These are phyloP conservation scores for Solanum sejunctum DNA, from an alignment of 257 asterid species.

Conservation along the genomic window DNA sequence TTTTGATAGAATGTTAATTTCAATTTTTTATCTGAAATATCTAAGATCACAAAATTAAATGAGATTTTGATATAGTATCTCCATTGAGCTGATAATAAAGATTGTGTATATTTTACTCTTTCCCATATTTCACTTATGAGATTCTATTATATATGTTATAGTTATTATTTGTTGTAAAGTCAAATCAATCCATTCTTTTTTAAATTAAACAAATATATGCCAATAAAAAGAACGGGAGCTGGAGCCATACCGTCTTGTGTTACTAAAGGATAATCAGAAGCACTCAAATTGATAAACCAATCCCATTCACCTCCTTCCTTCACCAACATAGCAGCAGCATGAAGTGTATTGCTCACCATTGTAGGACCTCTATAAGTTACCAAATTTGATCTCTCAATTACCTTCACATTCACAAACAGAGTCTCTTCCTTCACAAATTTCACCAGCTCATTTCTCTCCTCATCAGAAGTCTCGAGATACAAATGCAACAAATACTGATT, in stretches of 20 bases:
- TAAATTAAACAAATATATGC: too few species aligned
- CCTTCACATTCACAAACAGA: slow-evolving; percentile 46
- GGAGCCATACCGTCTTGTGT: slow-evolving; percentile 54
- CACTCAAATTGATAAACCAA: slow-evolving; percentile 76
- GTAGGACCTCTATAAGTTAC: slow-evolving; percentile 70
- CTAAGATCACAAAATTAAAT: too few species aligned
- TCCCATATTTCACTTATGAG: too few species aligned
- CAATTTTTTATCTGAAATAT: too few species aligned
- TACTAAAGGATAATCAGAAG: slow-evolving; percentile 69
- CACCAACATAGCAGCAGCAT: slow-evolving; percentile 54
- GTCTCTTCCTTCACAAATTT: slow-evolving; percentile 30
- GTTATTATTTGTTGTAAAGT: too few species aligned
- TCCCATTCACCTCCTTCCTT: slow-evolving; percentile 74
- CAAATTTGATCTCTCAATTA: slow-evolving; percentile 44
- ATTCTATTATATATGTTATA: too few species aligned
- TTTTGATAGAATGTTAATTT: too few species aligned
- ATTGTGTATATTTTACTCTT: too few species aligned
- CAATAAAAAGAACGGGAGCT: too few species aligned
- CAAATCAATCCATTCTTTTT: too few species aligned
- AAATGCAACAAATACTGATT: slow-evolving; percentile 58
- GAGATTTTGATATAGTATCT: too few species aligned
- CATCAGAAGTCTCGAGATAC: slow-evolving; percentile 49
- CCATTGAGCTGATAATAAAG: too few species aligned
- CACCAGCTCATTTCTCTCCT: slow-evolving; percentile 44
- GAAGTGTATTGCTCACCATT: slow-evolving; percentile 66